Evolutionary conservation across 2,329 filamentous ascomycete species (phyloP).

Genomic region (Xenoacremonium recifei): DNA sequence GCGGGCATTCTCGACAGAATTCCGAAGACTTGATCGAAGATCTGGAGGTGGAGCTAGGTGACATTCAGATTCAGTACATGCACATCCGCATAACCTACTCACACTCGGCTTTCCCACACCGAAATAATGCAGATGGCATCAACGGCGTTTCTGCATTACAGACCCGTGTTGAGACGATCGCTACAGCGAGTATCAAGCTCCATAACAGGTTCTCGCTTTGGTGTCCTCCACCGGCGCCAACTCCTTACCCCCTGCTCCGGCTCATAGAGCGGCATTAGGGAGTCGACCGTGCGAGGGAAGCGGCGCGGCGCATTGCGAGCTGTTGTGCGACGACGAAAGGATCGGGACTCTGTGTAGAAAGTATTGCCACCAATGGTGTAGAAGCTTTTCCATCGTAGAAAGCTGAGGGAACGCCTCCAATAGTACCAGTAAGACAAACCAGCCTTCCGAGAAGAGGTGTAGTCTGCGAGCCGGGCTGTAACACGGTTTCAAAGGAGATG

Average conservation of each 20-base stretch:
- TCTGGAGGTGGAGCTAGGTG: constrained; percentile 55
- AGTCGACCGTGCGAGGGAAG: constrained; percentile 38
- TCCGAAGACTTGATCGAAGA: constrained; percentile 59
- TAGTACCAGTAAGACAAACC: constrained; percentile 20
- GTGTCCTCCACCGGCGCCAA: constrained; percentile 43
- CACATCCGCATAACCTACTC: constrained; percentile 52
- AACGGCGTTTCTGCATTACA: constrained; percentile 38
- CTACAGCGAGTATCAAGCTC: constrained; percentile 48
- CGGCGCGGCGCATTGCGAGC: constrained; percentile 35
- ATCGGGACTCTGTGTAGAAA: too few species aligned
- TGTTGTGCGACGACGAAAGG: too few species aligned
- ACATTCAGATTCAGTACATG: constrained; percentile 47
- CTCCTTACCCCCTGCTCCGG: constrained; percentile 39
- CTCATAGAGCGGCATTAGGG: constrained; percentile 52
- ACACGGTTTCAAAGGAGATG: constrained; percentile 1
- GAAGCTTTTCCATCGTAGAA: too few species aligned
- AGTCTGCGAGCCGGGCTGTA: background rate
- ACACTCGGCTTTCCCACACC: constrained; percentile 53
- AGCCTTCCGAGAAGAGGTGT: constrained; percentile 14
- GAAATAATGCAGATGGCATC: constrained; percentile 17
- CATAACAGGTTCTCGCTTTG: constrained; percentile 49
- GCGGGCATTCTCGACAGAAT: constrained; percentile 33
- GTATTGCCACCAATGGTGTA: too few species aligned
- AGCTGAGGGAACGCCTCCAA: constrained; percentile 5
- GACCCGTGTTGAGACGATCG: constrained; percentile 53